These are phyloP conservation scores for Xylariaceae sp. DNA, from an alignment of 2,329 filamentous ascomycete species.

Conservation along the genomic window DNA sequence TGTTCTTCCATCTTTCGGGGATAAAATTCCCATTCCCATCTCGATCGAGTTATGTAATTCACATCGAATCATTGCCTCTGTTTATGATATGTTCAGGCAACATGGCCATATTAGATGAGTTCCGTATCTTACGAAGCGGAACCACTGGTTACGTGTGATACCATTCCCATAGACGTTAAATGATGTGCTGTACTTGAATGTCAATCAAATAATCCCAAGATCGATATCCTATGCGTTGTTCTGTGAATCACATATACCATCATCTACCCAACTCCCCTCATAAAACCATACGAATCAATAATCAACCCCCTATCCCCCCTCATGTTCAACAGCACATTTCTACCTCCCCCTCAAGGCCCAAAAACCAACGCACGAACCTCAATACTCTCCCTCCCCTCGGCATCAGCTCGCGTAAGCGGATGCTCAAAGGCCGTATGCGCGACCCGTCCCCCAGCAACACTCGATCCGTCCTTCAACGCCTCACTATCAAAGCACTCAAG, in stretches of 20 bases:
- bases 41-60: too few species aligned
- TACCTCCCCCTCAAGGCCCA: conserved; percentile 43
- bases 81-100: too few species aligned
- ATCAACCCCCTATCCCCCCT: background rate
- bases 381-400: conserved; percentile 75
- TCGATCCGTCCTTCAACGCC: conserved; percentile 42
- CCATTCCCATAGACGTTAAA: too few species aligned
- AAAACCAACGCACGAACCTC: conserved; percentile 85
- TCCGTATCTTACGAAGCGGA: too few species aligned
- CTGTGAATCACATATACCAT: background rate
- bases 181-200: too few species aligned
- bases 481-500: conserved; percentile 75
- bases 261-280: too few species aligned
- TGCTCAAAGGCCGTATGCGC: conserved; percentile 79
- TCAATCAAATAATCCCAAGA: too few species aligned
- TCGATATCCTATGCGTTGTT: background rate
- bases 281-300: too few species aligned
- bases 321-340: background rate
- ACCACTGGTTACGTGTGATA: too few species aligned
- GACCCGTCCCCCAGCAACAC: conserved; percentile 49
- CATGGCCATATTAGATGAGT: too few species aligned
- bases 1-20: background rate
- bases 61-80: too few species aligned
- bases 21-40: too few species aligned
- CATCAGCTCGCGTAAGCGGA: conserved; percentile 63